Percentiles rank a stretch among this genome's conserved stretches.
phyloP scores from a whole-genome alignment of 1,284 basidiomycete species.

The Taiwanofungus camphoratus region DNA sequence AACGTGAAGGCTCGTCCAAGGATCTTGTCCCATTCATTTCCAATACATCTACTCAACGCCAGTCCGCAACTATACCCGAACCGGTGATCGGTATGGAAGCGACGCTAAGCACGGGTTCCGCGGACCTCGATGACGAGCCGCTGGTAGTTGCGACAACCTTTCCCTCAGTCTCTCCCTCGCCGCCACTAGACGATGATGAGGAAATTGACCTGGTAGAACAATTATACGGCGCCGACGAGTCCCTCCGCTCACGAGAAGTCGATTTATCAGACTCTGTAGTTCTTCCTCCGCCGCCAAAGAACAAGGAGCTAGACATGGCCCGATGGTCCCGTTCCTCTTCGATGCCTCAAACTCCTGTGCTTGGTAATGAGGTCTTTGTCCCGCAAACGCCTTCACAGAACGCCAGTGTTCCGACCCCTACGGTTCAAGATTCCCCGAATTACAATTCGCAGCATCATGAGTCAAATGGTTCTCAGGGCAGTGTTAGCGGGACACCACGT shows the following conservation, averaged over 20 bases:
- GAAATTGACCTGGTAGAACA: constrained; percentile 96
- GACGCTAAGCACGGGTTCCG: constrained; percentile 20
- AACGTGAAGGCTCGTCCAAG: constrained; percentile 47
- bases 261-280: constrained; percentile 80
- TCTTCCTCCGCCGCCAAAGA: constrained; percentile 77
- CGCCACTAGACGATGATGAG: constrained; percentile 51
- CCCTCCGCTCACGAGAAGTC: constrained; percentile 60
- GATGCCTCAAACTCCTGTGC: constrained; percentile 39
- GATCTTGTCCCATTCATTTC: constrained; percentile 37
- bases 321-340: constrained; percentile 73
- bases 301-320: constrained; percentile 81
- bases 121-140: constrained; percentile 13
- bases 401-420: constrained; percentile 7
- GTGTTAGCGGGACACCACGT: constrained; percentile 12
- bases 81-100: constrained; percentile 20
- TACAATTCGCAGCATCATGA: no score
- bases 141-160: constrained; percentile 11
- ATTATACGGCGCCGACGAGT: constrained; percentile 75
- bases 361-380: constrained; percentile 14
- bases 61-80: constrained; percentile 10
- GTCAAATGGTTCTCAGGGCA: constrained; percentile 10
- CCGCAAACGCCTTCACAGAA: constrained; percentile 13
- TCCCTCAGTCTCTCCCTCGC: constrained; percentile 23
- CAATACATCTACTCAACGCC: constrained; percentile 8
- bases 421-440: constrained; percentile 6